Evolutionary conservation across 495 filamentous ascomycete species (phyloP), one percentile per base, ranked within the genome.

Genomic region (Penicillium steckii): DNA sequence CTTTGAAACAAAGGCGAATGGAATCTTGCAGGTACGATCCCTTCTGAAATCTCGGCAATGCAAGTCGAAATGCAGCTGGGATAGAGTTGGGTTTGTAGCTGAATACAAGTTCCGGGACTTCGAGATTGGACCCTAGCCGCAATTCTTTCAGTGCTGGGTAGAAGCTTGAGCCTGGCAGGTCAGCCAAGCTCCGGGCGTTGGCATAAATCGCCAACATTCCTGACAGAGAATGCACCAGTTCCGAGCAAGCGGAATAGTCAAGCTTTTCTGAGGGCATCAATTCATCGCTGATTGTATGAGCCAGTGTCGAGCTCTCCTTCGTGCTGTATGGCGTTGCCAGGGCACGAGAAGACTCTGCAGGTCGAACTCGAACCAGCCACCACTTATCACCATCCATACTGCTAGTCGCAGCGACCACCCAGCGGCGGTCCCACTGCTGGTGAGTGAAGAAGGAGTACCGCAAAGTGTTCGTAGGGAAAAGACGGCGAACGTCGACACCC

Each of bases 361-460:
- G 43, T 44, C 60, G 62, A 73, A 85, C 59, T 67, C 87, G 83
- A 27, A 87, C 66, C 48, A 91, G 68, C 81, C 85, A 92, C 85
- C 88, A 94, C 24, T 70, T 74, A 66, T 94, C 88, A 32, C 89
- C 88, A 57, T 80, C 80, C 67, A 88, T 77, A 65, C 85, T 86
- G 59, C 87, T 78, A 44, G 78, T 86, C 38, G 87, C 78, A 38
- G 84, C 80, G 40, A 89, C 68, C 53, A 84, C 77, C 88, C 89
- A 94, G 48, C 80, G 75, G 24, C 76, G 68, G 13, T 72, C 68
- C 85, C 88, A 93, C 8, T 77, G 69, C 27, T 59, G 65, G 52
- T 83, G 82, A 49, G 74, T 76, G 55, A 93, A 80, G 75, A 88
- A 91, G 8, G 81, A 66, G 26, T 81, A 73, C 17, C 83, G 78